Percentiles rank a stretch among this genome's conserved stretches.
These are phyloP conservation scores for Ophiostoma pallidulum DNA, from an alignment of 2,329 filamentous ascomycete species.

Conservation along the genomic window DNA sequence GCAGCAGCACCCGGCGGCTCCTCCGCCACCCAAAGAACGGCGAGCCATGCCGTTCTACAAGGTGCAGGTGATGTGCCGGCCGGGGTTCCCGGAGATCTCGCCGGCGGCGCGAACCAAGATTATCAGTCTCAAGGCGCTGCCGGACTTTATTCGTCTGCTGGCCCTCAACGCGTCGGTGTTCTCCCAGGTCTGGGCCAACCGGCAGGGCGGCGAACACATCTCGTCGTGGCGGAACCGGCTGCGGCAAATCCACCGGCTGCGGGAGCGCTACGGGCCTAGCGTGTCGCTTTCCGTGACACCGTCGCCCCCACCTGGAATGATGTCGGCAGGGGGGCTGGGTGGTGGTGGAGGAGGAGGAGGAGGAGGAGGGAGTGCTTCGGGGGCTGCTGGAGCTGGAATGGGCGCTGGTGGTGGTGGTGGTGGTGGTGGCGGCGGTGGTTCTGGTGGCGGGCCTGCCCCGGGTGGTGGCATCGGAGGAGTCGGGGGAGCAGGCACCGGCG, in stretches of 20 bases:
- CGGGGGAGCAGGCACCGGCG: constrained; percentile 3
- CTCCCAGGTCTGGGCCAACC: constrained; percentile 76
- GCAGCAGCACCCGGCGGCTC: constrained; percentile 19
- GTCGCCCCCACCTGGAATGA: constrained; percentile 24
- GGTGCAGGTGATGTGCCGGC: constrained; percentile 80
- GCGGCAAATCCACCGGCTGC: constrained; percentile 71
- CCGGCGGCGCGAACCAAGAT: constrained; percentile 85
- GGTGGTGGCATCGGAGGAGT: constrained; percentile 18
- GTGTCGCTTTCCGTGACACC: constrained; percentile 18
- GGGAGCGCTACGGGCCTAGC: constrained; percentile 53
- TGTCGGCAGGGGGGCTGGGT: constrained; percentile 15
- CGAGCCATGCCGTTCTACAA: constrained; percentile 57
- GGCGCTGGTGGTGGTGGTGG: neutral
- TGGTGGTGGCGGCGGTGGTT: neutral
- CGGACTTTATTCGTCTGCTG: constrained; percentile 76
- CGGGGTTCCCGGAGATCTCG: constrained; percentile 84
- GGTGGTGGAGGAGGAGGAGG: neutral
- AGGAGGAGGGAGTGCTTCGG: neutral
- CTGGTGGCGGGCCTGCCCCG: neutral
- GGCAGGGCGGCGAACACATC: constrained; percentile 69
- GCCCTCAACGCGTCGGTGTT: constrained; percentile 93
- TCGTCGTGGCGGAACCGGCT: constrained; percentile 85
- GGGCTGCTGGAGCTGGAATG: neutral
- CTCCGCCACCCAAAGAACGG: constrained; percentile 8
- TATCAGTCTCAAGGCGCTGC: constrained; percentile 71